Evolutionary conservation across 139 green algal species (phyloP).

Genomic region (Yamagishiella unicocca): DNA sequence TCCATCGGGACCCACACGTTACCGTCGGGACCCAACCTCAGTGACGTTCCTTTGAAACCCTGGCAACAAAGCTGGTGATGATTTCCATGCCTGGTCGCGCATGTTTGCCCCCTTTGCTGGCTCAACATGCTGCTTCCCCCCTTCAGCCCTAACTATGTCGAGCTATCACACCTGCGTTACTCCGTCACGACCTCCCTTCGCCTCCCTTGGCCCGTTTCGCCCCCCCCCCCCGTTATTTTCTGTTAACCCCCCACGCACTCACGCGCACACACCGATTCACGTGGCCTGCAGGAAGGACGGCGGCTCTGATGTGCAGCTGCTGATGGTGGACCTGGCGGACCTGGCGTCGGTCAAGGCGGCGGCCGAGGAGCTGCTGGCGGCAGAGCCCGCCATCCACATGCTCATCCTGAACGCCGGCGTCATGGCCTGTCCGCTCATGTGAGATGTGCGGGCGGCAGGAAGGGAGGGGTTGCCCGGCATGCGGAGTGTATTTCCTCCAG

Average conservation of each 20-base stretch:
- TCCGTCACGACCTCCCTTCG: not conserved
- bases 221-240: too few relatives aligned
- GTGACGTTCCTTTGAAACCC: not conserved
- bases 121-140: too few relatives aligned
- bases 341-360: not conserved
- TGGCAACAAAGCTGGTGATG: too few relatives aligned
- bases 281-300: not conserved
- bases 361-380: conserved; percentile 10
- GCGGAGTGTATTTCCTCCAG: not conserved
- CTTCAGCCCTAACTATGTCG: too few relatives aligned
- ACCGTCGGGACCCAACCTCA: not conserved
- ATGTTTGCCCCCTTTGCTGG: too few relatives aligned
- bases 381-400: conserved; percentile 13
- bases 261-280: too few relatives aligned
- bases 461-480: not conserved
- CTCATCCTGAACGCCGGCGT: conserved; percentile 31
- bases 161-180: not conserved
- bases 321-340: not conserved
- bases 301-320: not conserved
- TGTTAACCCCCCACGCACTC: too few relatives aligned
- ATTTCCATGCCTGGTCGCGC: too few relatives aligned
- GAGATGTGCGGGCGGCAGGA: not conserved
- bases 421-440: conserved; percentile 35
- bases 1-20: not conserved
- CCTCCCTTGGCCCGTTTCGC: not conserved